Evolutionary conservation across 352 stramenopile genomes (phyloP).

Genomic region (Phytophthora idaei): DNA sequence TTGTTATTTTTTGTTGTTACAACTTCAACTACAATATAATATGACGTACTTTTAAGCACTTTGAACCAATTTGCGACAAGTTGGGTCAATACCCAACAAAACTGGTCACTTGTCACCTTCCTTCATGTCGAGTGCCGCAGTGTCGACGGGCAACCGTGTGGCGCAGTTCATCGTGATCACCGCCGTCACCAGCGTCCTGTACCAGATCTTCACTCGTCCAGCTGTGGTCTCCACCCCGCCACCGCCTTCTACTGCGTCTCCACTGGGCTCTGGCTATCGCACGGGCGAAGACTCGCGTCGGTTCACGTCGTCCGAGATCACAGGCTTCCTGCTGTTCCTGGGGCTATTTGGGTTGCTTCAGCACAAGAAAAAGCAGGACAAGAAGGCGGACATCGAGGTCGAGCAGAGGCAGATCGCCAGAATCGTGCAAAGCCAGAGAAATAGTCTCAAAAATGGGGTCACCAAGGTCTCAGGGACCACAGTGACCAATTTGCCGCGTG

Average conservation of each 20-base stretch:
- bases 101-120: conserved; percentile 16
- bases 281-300: conserved; percentile 38
- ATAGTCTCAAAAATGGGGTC: conserved; percentile 13
- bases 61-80: not conserved
- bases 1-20: no score
- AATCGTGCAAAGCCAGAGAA: conserved; percentile 18
- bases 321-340: conserved; percentile 61
- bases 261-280: conserved; percentile 20
- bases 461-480: not conserved
- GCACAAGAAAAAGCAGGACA: conserved; percentile 49
- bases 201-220: conserved; percentile 49
- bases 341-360: conserved; percentile 68
- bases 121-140: conserved; percentile 26
- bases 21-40: conserved; percentile 14
- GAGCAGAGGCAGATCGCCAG: conserved; percentile 35
- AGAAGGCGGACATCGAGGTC: conserved; percentile 14
- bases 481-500: conserved; percentile 40
- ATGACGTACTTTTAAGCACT: not conserved
- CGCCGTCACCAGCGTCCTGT: conserved; percentile 57
- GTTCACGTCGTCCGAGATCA: conserved; percentile 64
- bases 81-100: conserved; percentile 1
- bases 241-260: conserved; percentile 13
- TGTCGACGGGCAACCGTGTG: conserved; percentile 58
- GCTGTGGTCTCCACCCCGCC: conserved; percentile 6
- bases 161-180: conserved; percentile 67